Base-by-base conservation (phyloP, 1,284 basidiomycete species). In the Xanthoconium separans region DNA sequence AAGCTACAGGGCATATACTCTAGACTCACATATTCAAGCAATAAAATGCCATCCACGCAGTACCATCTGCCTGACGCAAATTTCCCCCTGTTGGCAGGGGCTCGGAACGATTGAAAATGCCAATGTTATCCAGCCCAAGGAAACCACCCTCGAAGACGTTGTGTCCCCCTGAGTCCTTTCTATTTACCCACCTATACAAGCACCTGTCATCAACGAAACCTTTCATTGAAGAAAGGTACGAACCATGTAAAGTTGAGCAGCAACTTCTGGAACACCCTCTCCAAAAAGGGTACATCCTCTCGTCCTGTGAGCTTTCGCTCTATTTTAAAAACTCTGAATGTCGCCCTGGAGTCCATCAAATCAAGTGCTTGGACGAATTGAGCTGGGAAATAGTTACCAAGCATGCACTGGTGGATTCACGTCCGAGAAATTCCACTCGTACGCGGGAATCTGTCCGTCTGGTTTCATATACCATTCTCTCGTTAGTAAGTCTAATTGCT, bases 401-500 rank as follows among this genome's bases (percentile, higher is more conserved):
- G 95, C 95, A 73, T 98, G 95, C 6, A 98, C 96, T 15, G 95
- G 95, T 22, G 95, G 95, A 73, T 98, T 97, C 60, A 98, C 94
- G 68, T 98, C 95, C 53, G 87, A 84, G 65, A 97, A 98, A 72
- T 98, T 98, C 96, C 96, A 99, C 71, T 99, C 96, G 71, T 99
- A 99, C 0, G 96, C 96, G 6, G 96, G 96, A 47, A 99, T 88
- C 62, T 96, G 95, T 40, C 96, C 96, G 69, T 98, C 96, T 2
- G 96, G 96, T 73, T 97, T 97, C 89, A 92, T 91, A 75, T 99
- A 99, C 96, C 96, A 99, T 72, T 99, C 96, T 54, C 96, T 83
- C 2, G 96, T 98, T 66, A 99, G 83, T 54, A 98, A 72, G 70
- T 98, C 95, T 39, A 99, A 82, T 72, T 99, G 96, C 72, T 96